Evolutionary conservation across 305 asterid species (phyloP).

Genomic region (Stenogyne calaminthoides): DNA sequence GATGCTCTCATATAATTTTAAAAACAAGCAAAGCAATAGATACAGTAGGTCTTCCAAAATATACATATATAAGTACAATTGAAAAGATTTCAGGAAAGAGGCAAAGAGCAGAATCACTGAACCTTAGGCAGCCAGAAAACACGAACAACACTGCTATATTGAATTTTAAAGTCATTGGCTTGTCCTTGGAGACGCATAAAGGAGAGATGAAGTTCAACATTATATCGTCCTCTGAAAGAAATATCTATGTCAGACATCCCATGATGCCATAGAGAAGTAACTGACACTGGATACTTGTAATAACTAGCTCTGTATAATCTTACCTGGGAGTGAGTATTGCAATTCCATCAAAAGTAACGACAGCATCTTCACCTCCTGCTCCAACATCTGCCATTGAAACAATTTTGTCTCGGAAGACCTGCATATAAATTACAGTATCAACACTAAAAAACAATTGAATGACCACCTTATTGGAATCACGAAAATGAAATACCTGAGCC

Average conservation of each 20-base stretch:
- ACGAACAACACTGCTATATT: conserved; percentile 97
- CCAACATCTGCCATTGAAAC: conserved; percentile 95
- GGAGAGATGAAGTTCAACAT: conserved; percentile 90
- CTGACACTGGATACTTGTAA: background rate
- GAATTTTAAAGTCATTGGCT: conserved; percentile 97
- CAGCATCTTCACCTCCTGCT: conserved; percentile 96
- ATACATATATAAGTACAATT: background rate
- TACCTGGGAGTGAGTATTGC: conserved; percentile 97
- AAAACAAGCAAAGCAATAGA: conserved; percentile 9
- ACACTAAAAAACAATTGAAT: background rate
- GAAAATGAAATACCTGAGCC: conserved; percentile 66
- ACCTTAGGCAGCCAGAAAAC: conserved; percentile 97
- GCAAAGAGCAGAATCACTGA: background rate
- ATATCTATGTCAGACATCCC: conserved; percentile 28
- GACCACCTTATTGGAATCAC: background rate
- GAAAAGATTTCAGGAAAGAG: conserved; percentile 22
- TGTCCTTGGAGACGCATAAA: conserved; percentile 98
- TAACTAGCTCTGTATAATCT: conserved; percentile 24
- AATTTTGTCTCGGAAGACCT: conserved; percentile 93
- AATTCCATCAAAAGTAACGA: conserved; percentile 88
- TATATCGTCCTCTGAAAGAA: conserved; percentile 84
- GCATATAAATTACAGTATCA: conserved; percentile 25
- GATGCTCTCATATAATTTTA: background rate
- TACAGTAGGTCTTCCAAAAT: conserved; percentile 20
- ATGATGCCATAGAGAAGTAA: conserved; percentile 28